phyloP scores from a whole-genome alignment of 2,329 filamentous ascomycete species.

The Fusarium haematococcum region DNA sequence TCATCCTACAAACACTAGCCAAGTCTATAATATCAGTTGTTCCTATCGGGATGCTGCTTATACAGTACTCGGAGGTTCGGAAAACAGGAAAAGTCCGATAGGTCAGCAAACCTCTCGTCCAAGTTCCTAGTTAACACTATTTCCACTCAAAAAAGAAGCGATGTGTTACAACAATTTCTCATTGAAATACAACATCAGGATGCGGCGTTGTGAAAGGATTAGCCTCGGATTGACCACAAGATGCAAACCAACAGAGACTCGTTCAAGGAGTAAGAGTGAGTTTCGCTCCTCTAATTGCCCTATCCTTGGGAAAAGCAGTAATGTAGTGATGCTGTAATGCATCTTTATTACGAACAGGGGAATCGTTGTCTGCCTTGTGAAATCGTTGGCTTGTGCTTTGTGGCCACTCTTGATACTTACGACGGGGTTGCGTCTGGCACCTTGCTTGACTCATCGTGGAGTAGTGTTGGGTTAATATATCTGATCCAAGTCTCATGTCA shows the following conservation, averaged over 20 bases:
- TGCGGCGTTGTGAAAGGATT: not conserved
- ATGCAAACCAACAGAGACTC: not conserved
- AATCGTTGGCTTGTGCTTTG: not conserved
- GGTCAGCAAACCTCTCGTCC: not conserved
- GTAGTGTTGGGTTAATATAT: not conserved
- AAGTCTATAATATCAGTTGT: not conserved
- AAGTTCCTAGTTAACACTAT: not conserved
- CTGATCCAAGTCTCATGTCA: not conserved
- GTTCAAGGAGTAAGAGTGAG: not conserved
- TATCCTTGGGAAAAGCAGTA: not conserved
- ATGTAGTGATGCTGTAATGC: rapidly evolving
- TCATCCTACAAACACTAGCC: not conserved
- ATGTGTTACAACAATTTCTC: not conserved
- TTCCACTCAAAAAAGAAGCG: not conserved
- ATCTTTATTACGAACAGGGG: not conserved
- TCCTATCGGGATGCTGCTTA: not conserved
- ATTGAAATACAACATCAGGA: not conserved
- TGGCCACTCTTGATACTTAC: not conserved
- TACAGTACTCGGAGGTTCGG: not conserved
- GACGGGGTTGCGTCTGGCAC: not conserved
- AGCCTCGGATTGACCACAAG: not conserved
- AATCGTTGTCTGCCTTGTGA: not conserved
- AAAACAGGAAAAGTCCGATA: not conserved
- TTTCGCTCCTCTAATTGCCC: not conserved
- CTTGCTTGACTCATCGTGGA: not conserved